Conservation (phyloP, 805 yeast species). For the Zygoascus ofunaensis region DNA sequence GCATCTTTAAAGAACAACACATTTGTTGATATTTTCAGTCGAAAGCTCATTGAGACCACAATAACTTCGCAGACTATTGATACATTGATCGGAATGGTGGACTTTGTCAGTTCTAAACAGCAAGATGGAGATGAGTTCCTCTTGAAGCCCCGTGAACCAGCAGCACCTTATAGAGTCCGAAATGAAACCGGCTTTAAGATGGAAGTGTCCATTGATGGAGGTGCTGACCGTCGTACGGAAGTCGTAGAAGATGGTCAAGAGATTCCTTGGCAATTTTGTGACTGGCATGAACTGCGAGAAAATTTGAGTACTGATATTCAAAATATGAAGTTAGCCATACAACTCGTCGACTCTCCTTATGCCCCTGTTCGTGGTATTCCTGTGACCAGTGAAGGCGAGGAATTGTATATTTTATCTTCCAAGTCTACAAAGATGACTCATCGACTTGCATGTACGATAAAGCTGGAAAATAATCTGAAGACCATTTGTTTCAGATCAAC, state of each 20-base stretch:
- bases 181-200: constrained; percentile 81
- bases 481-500: constrained; percentile 72
- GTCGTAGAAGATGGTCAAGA: constrained; percentile 38
- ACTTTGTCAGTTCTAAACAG: constrained; percentile 29
- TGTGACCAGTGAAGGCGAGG: constrained; percentile 77
- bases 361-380: constrained; percentile 47
- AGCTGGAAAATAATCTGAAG: constrained; percentile 67
- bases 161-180: constrained; percentile 68
- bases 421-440: constrained; percentile 54
- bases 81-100: constrained; percentile 57
- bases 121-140: constrained; percentile 19
- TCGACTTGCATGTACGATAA: constrained; percentile 64
- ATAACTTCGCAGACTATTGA: constrained; percentile 77
- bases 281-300: constrained; percentile 83
- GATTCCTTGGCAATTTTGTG: constrained; percentile 86
- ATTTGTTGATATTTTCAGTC: constrained; percentile 61
- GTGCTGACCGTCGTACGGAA: constrained; percentile 18
- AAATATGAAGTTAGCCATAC: constrained; percentile 52
- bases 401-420: constrained; percentile 59
- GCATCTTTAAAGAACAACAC: constrained; percentile 36
- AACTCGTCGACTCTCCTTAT: constrained; percentile 46
- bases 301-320: constrained; percentile 57
- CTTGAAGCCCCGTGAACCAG: constrained; percentile 57
- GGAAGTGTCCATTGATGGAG: constrained; percentile 69
- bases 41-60: constrained; percentile 69